Evolutionary conservation across 495 filamentous ascomycete genomes (phyloP).

Genomic region (Parmelia sp.): DNA sequence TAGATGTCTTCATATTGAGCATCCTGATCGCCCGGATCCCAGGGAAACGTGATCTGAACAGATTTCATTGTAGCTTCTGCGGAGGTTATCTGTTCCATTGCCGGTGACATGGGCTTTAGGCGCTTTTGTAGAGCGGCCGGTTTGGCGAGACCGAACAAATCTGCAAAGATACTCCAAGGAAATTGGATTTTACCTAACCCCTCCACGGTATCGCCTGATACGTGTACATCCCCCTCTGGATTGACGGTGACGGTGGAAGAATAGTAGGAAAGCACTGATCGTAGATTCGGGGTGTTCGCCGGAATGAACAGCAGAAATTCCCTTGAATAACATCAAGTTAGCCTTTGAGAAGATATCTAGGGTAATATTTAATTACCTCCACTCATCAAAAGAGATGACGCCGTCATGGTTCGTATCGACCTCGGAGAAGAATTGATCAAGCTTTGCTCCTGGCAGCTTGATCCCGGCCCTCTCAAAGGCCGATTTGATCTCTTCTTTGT

Average conservation of each 20-base stretch:
- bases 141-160: slow-evolving; percentile 37
- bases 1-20: slow-evolving; percentile 14
- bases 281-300: slow-evolving; percentile 62
- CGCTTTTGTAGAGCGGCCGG: neutral
- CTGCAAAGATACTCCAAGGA: slow-evolving; percentile 65
- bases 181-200: slow-evolving; percentile 87
- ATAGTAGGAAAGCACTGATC: slow-evolving; percentile 86
- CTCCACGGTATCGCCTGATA: slow-evolving; percentile 81
- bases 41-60: slow-evolving; percentile 20
- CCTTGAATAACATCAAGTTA: slow-evolving; percentile 39
- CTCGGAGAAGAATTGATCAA: slow-evolving; percentile 80
- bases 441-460: slow-evolving; percentile 64
- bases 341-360: slow-evolving; percentile 6
- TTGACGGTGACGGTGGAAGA: slow-evolving; percentile 84
- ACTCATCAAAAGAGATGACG: slow-evolving; percentile 85
- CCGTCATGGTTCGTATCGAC: slow-evolving; percentile 88
- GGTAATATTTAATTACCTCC: slow-evolving; percentile 63
- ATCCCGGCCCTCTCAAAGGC: slow-evolving; percentile 78
- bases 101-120: neutral
- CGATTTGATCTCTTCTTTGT: slow-evolving; percentile 70
- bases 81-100: neutral
- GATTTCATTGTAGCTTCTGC: slow-evolving; percentile 9
- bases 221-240: slow-evolving; percentile 86
- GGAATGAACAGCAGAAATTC: slow-evolving; percentile 96
- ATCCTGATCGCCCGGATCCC: slow-evolving; percentile 25